A percentile compares a stretch with the other conserved stretches of the same genome.
These are phyloP conservation scores for Ophiocordyceps camponoti-leonardi DNA, from an alignment of 2,329 filamentous ascomycete genomes.

Conservation along the genomic window DNA sequence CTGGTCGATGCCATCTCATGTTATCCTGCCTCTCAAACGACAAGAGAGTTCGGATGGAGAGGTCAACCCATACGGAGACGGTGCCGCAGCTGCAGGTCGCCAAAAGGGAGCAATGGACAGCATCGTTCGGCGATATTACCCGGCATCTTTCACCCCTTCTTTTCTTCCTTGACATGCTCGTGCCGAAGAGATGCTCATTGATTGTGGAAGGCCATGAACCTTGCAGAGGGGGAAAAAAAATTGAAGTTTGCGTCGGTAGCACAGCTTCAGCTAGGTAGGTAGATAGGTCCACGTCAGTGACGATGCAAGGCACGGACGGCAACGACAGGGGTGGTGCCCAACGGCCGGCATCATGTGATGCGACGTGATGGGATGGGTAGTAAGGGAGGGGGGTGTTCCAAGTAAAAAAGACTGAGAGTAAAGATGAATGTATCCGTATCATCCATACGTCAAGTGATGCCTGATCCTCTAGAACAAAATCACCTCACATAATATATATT, in stretches of 20 bases:
- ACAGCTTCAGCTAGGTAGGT: background rate
- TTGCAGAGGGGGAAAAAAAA: background rate
- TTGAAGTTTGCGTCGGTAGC: background rate
- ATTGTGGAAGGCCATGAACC: background rate
- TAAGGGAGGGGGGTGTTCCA: too few relatives aligned
- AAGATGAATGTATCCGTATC: too few relatives aligned
- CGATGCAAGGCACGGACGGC: background rate
- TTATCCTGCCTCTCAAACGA: background rate
- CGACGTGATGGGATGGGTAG: background rate
- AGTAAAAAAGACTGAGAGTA: too few relatives aligned
- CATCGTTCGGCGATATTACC: background rate
- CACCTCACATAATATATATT: background rate
- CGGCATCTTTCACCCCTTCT: background rate
- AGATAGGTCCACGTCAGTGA: background rate
- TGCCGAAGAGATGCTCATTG: too few relatives aligned
- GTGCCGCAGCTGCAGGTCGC: background rate
- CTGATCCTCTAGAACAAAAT: too few relatives aligned
- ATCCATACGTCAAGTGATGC: background rate
- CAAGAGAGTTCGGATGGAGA: background rate
- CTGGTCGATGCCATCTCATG: background rate
- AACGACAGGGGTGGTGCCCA: background rate
- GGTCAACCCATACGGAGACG: background rate
- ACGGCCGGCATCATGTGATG: conserved; percentile 1
- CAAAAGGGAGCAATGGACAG: background rate
- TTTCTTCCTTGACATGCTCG: too few relatives aligned